Evolutionary conservation across 2,329 filamentous ascomycete species (phyloP).

Genomic region (Scedosporium aurantiacum): DNA sequence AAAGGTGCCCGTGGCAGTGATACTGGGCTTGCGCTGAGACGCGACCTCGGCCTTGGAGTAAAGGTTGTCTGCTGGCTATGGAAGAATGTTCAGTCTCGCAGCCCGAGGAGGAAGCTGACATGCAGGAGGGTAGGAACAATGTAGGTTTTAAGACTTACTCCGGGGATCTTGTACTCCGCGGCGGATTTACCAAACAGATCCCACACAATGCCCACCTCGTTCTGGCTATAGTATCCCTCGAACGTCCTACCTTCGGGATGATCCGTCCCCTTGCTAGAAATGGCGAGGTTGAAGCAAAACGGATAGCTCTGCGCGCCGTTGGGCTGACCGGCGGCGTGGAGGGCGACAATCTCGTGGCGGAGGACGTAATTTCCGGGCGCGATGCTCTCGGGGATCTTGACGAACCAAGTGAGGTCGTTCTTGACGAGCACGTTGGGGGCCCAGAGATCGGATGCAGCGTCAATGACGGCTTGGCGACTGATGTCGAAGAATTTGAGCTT

Average conservation of each 20-base stretch:
- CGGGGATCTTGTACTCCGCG: not conserved
- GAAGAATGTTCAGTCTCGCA: no score
- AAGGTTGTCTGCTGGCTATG: not conserved
- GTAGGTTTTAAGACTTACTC: not conserved
- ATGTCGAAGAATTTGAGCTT: slow-evolving; percentile 54
- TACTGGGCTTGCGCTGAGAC: not conserved
- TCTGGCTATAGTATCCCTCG: not conserved
- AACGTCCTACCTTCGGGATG: not conserved
- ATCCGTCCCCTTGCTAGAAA: slow-evolving; percentile 25
- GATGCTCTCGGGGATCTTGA: slow-evolving; percentile 21
- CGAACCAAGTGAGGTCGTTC: slow-evolving; percentile 20
- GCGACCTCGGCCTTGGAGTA: not conserved
- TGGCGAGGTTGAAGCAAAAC: slow-evolving; percentile 36
- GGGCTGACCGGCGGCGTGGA: slow-evolving; percentile 28
- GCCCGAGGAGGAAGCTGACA: not conserved
- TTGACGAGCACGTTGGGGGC: slow-evolving; percentile 28
- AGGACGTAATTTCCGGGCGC: slow-evolving; percentile 34
- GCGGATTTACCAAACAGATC: not conserved
- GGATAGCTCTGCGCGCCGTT: slow-evolving; percentile 41
- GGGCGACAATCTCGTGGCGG: slow-evolving; percentile 40
- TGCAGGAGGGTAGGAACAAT: not conserved
- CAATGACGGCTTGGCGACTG: slow-evolving; percentile 36
- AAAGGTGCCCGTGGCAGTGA: not conserved
- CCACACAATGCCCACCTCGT: not conserved
- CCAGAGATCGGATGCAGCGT: slow-evolving; percentile 27